These are phyloP conservation scores for Aspergillus aculeatinus DNA, from an alignment of 2,329 filamentous ascomycete genomes.

Conservation along the genomic window DNA sequence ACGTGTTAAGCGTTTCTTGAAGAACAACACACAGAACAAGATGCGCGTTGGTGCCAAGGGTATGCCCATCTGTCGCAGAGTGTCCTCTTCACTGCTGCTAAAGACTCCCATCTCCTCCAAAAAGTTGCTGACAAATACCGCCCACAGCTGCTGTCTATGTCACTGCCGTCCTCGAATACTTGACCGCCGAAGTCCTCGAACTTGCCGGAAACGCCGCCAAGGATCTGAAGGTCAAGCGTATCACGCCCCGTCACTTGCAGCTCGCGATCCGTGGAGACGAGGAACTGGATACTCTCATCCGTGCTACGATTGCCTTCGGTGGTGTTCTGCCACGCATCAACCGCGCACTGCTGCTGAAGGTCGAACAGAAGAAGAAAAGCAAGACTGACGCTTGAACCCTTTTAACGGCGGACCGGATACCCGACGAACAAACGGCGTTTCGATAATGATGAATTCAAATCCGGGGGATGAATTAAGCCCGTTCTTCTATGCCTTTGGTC, in stretches of 20 bases:
- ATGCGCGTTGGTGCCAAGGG: slow-evolving; percentile 97
- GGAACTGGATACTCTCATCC: slow-evolving; percentile 95
- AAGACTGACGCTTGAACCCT: slow-evolving; percentile 46
- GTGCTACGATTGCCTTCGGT: slow-evolving; percentile 96
- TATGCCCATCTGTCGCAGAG: slow-evolving; percentile 27
- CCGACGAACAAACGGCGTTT: slow-evolving; percentile 26
- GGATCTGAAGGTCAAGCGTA: slow-evolving; percentile 99
- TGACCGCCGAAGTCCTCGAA: slow-evolving; percentile 97
- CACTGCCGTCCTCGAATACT: slow-evolving; percentile 95
- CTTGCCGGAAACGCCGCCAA: slow-evolving; percentile 97
- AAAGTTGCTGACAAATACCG: slow-evolving; percentile 16
- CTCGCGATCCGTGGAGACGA: slow-evolving; percentile 98
- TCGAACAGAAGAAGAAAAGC: slow-evolving; percentile 95
- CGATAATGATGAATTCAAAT: slow-evolving; percentile 22
- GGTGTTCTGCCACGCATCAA: slow-evolving; percentile 99
- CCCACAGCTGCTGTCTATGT: slow-evolving; percentile 84
- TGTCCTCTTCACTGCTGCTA: not conserved
- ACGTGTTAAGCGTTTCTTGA: slow-evolving; percentile 99
- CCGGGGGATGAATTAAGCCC: slow-evolving; percentile 14
- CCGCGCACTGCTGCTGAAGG: slow-evolving; percentile 90
- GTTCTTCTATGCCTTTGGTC: slow-evolving; percentile 16
- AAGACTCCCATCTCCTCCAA: not conserved
- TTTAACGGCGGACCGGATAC: slow-evolving; percentile 21
- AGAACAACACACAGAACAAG: slow-evolving; percentile 99
- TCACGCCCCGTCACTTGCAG: slow-evolving; percentile 95